Evolutionary conservation across 129 eudicot species (phyloP), one percentile per base, ranked within the genome.

Genomic region (Saposhnikovia divaricata): DNA sequence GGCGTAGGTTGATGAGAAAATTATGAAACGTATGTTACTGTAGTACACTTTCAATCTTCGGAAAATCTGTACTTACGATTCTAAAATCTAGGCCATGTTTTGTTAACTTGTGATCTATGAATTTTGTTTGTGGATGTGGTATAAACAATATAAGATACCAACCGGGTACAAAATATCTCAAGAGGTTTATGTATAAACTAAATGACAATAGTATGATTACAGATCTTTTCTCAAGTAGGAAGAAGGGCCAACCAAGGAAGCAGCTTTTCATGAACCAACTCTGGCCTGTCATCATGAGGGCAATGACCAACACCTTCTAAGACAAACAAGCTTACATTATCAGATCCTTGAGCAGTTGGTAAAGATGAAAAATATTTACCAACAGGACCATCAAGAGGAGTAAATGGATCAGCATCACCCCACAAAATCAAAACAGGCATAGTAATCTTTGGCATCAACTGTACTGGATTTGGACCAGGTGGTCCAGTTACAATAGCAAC

Each of bases 241-340:
- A 91, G 86, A 51, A 72, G 44, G 39, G 88, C 82, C 63, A 92
- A 81, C 98, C 97, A 94, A 23, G 97, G 96, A 48, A 92, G 84
- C 74, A 92, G 82, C 81, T 90, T 89, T 39, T 87, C 92, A 79
- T 94, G 98, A 50, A 94, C 98, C 81, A 92, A 84, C 27, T 89
- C 92, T 43, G 98, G 98, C 81, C 96, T 89, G 73, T 94, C 98
- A 78, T 94, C 98, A 78, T 94, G 98, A 65, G 98, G 98, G 65
- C 98, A 94, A 79, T 94, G 97, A 16, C 98, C 98, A n/a, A 92
- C 97, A 21, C 96, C 96, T 83, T 80, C 80, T 74, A 94, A 79
- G 57, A 92, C 82, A 81, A 46, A 81, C 25, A 92, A 92, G 51
- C 79, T 86, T 8, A 92, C 72, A 78, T 91, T 90, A 47, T 89